Percentiles rank a stretch among this genome's conserved stretches.
phyloP scores from a whole-genome alignment of 2,329 filamentous ascomycete species.

The Whalleya microplaca region DNA sequence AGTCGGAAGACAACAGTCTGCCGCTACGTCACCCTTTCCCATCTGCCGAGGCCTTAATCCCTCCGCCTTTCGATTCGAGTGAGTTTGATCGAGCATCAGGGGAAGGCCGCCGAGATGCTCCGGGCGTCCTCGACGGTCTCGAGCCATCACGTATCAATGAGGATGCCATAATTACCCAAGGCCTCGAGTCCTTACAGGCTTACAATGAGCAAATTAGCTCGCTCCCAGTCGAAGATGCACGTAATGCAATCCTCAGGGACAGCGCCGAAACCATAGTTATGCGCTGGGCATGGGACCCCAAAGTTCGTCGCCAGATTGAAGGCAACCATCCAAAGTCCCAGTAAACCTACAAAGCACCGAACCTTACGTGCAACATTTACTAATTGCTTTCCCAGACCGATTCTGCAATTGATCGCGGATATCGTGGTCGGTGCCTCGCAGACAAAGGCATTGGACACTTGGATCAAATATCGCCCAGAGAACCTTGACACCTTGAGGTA shows the following conservation, averaged over 20 bases:
- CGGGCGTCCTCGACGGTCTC: background rate
- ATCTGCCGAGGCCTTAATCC: too few relatives aligned
- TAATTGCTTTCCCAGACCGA: too few relatives aligned
- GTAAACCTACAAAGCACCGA: too few relatives aligned
- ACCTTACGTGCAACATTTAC: too few relatives aligned
- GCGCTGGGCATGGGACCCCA: background rate
- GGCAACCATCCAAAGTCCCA: background rate
- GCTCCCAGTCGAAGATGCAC: background rate
- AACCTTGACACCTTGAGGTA: background rate
- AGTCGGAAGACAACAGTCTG: too few relatives aligned
- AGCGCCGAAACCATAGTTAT: background rate
- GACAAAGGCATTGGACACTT: background rate
- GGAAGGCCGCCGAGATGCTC: background rate
- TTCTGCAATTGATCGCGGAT: too few relatives aligned
- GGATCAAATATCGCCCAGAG: background rate
- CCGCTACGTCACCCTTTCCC: too few relatives aligned
- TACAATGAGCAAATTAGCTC: background rate
- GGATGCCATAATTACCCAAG: background rate
- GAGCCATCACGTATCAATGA: background rate
- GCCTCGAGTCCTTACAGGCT: background rate
- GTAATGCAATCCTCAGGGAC: background rate
- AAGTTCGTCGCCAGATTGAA: background rate
- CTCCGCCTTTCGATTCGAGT: too few relatives aligned
- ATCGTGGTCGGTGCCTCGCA: background rate
- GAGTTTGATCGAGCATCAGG: too few relatives aligned